phyloP scores from a whole-genome alignment of 2,329 filamentous ascomycete species.

The Leptosphaerulina australis region DNA sequence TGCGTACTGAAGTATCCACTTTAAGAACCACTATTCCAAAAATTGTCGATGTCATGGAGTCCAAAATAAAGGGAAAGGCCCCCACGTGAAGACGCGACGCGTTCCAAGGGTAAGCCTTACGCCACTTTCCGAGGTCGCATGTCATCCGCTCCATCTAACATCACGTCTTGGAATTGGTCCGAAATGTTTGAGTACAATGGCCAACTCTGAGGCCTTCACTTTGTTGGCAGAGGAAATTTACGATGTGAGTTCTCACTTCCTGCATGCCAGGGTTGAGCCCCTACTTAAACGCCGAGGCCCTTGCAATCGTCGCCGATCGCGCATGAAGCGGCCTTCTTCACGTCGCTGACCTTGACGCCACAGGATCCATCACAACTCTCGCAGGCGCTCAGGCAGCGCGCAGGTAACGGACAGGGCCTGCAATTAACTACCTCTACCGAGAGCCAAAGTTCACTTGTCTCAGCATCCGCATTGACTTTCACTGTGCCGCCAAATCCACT shows the following conservation, averaged over 20 bases:
- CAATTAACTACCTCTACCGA: constrained; percentile 37
- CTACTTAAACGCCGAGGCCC: constrained; percentile 26
- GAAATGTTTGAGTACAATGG: constrained; percentile 28
- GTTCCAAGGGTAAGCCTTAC: no score
- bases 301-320: constrained; percentile 33
- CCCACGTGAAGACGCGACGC: constrained; percentile 11
- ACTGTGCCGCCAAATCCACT: constrained; percentile 9
- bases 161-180: neutral
- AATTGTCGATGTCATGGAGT: constrained; percentile 5
- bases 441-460: constrained; percentile 18
- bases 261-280: constrained; percentile 23
- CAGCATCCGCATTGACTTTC: constrained; percentile 17
- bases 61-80: neutral
- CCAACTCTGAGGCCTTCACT: constrained; percentile 38
- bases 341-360: constrained; percentile 29
- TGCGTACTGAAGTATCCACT: neutral
- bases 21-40: neutral
- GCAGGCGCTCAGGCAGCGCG: constrained; percentile 44
- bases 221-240: constrained; percentile 39
- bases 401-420: constrained; percentile 30
- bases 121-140: neutral
- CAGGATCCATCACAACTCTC: constrained; percentile 48
- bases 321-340: constrained; percentile 25
- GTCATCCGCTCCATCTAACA: neutral
- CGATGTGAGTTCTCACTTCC: constrained; percentile 41